A percentile compares a stretch with the other conserved stretches of the same genome.
These are phyloP conservation scores for Dimargaris verticillata DNA, from an alignment of 192 early-diverging fungal species.

Conservation along the genomic window DNA sequence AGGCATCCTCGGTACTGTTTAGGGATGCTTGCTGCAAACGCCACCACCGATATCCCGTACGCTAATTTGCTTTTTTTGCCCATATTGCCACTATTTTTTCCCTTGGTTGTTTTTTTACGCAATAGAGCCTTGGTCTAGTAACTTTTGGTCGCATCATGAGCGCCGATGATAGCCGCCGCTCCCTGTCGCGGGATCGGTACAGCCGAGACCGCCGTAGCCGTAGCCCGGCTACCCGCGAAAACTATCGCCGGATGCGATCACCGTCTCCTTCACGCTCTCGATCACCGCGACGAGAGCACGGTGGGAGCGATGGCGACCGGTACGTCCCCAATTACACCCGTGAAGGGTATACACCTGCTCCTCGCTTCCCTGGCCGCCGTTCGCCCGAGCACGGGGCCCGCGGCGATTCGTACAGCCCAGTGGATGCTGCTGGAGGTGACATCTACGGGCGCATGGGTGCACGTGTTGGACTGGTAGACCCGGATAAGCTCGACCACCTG, in stretches of 20 bases:
- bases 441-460: constrained; percentile 16
- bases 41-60: no score
- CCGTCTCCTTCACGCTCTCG: no score
- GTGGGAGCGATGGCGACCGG: constrained; percentile 43
- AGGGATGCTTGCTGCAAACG: no score
- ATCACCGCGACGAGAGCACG: constrained; percentile 16
- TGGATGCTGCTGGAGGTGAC: constrained; percentile 20
- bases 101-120: no score
- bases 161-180: neutral
- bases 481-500: constrained; percentile 55
- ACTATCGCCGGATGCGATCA: constrained; percentile 14
- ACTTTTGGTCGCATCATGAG: no score
- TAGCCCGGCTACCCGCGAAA: constrained; percentile 21
- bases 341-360: constrained; percentile 49
- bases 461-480: constrained; percentile 36
- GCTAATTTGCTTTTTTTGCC: no score
- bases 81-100: no score
- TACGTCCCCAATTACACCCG: constrained; percentile 80
- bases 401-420: constrained; percentile 18
- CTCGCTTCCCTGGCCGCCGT: constrained; percentile 27
- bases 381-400: constrained; percentile 15
- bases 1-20: no score
- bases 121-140: no score
- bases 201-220: constrained; percentile 27
- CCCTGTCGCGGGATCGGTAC: constrained; percentile 20